Conservation (phyloP, 257 asterid genomes). For the Euphrasia confusa region DNA sequence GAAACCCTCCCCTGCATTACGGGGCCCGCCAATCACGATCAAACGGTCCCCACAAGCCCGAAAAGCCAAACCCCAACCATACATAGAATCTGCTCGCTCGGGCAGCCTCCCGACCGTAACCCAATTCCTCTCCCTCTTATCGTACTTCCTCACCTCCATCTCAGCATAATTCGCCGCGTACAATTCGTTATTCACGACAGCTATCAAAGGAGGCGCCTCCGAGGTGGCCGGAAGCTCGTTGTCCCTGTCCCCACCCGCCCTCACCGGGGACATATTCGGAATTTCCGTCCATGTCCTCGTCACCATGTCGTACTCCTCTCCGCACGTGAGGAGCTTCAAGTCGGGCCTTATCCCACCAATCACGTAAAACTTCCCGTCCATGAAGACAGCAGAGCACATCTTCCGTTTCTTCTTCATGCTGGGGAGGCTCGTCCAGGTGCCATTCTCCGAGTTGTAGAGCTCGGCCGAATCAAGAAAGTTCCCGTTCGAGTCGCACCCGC, state of each 20-base stretch:
- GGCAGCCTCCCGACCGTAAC: neutral
- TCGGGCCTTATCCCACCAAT: constrained; percentile 66
- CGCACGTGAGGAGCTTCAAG: constrained; percentile 47
- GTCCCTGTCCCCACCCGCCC: constrained; percentile 30
- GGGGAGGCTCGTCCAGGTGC: constrained; percentile 58
- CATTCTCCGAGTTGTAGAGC: constrained; percentile 53
- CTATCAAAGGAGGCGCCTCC: constrained; percentile 79
- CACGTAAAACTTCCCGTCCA: constrained; percentile 73
- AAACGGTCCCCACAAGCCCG: neutral
- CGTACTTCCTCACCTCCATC: constrained; percentile 56
- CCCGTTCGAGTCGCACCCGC: constrained; percentile 68
- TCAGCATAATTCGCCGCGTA: constrained; percentile 74
- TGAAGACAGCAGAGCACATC: constrained; percentile 73
- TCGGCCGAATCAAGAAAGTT: constrained; percentile 56
- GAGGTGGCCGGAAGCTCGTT: constrained; percentile 39
- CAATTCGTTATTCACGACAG: constrained; percentile 68
- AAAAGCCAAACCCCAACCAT: neutral
- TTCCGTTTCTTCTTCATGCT: constrained; percentile 70
- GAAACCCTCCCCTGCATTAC: neutral
- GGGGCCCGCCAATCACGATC: neutral
- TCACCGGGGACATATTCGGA: constrained; percentile 63
- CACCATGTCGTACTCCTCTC: constrained; percentile 61
- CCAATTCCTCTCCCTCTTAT: constrained; percentile 28
- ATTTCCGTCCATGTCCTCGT: constrained; percentile 58
- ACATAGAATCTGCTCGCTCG: neutral